Percentiles rank a stretch among this genome's conserved stretches.
Evolutionary conservation across 495 filamentous ascomycete genomes (phyloP).

Genomic region (Xanthoparmelia taractica): DNA sequence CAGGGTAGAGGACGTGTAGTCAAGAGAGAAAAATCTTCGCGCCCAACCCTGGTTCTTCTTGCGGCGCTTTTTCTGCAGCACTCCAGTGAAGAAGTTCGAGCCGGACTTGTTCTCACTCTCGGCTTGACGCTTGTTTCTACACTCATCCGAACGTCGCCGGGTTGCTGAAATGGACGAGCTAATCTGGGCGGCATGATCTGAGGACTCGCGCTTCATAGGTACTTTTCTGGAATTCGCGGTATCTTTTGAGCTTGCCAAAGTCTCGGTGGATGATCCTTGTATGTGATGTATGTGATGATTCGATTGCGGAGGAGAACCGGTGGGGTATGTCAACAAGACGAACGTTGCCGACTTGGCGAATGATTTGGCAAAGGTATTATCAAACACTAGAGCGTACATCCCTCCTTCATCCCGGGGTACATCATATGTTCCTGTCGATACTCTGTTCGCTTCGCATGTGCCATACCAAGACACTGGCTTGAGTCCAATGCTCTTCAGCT

Average conservation of each 20-base stretch:
- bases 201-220: conserved; percentile 16
- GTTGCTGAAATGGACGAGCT: conserved; percentile 2
- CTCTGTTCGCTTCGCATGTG: conserved; percentile 92
- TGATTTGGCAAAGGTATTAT: conserved; percentile 97
- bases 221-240: conserved; percentile 16
- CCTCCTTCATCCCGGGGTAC: conserved; percentile 65
- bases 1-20: conserved; percentile 82
- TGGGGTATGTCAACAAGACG: conserved; percentile 88
- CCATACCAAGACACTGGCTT: conserved; percentile 83
- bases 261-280: conserved; percentile 16
- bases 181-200: conserved; percentile 22
- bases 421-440: conserved; percentile 83
- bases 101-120: conserved; percentile 12
- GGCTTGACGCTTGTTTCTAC: background rate
- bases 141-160: conserved; percentile 7
- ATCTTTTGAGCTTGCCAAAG: conserved; percentile 17
- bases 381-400: conserved; percentile 94
- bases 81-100: conserved; percentile 63
- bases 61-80: conserved; percentile 77
- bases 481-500: conserved; percentile 75
- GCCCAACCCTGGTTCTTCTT: conserved; percentile 94
- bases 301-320: conserved; percentile 70
- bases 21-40: conserved; percentile 85
- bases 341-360: conserved; percentile 90
- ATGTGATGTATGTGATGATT: conserved; percentile 57